A percentile compares a stretch with the other conserved stretches of the same genome.
These are phyloP conservation scores for Ogataea naganishii DNA, from an alignment of 805 yeast species.

Conservation along the genomic window DNA sequence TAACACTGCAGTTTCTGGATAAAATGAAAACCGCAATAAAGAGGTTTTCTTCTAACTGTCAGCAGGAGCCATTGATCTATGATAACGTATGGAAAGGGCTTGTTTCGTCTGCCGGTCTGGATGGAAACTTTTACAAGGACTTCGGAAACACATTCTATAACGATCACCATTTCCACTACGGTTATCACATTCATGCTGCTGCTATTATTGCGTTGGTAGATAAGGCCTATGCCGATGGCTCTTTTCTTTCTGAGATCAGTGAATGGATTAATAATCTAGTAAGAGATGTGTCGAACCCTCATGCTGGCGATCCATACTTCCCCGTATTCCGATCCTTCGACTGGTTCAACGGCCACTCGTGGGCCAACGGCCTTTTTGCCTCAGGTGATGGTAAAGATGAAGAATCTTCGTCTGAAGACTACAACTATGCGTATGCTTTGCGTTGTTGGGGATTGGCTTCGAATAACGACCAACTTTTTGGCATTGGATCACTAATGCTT, in stretches of 20 bases:
- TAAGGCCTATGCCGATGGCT: constrained; percentile 31
- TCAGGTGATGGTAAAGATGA: constrained; percentile 65
- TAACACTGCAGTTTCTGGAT: constrained; percentile 44
- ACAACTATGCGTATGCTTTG: constrained; percentile 59
- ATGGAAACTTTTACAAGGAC: constrained; percentile 31
- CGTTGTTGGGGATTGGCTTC: constrained; percentile 59
- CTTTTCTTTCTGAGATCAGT: constrained; percentile 38
- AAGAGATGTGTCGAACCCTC: constrained; percentile 63
- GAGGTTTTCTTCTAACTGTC: constrained; percentile 61
- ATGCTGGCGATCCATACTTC: constrained; percentile 40
- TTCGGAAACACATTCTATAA: constrained; percentile 66
- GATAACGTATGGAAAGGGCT: constrained; percentile 77
- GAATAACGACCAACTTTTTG: constrained; percentile 42
- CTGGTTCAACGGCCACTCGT: constrained; percentile 67
- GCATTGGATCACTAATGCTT: constrained; percentile 50
- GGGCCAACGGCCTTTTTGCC: constrained; percentile 62
- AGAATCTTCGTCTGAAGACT: constrained; percentile 66
- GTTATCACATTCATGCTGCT: constrained; percentile 65
- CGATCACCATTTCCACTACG: constrained; percentile 74
- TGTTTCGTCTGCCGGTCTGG: constrained; percentile 54
- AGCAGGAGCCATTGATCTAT: constrained; percentile 65
- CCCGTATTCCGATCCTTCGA: constrained; percentile 63
- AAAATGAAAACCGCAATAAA: constrained; percentile 60
- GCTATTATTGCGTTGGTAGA: constrained; percentile 55
- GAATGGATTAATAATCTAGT: constrained; percentile 54